These are phyloP conservation scores for Suillus plorans DNA, from an alignment of 768 basidiomycete genomes.

Conservation along the genomic window DNA sequence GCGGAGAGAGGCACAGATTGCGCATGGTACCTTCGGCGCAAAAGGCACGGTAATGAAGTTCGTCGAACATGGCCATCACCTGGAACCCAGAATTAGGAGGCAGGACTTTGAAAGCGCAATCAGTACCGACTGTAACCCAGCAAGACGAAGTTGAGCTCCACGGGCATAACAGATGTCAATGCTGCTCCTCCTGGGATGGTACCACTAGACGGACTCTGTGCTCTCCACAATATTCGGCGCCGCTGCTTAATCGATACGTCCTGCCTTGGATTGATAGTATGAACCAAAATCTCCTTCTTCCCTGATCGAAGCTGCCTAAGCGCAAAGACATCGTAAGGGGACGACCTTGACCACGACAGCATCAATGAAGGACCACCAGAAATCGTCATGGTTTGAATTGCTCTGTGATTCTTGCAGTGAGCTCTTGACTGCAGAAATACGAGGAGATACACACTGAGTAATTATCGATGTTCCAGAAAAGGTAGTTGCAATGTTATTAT, in stretches of 20 bases:
- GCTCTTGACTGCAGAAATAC: background rate
- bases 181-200: constrained; percentile 13
- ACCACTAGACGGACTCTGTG: background rate
- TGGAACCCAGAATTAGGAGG: constrained; percentile 20
- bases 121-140: constrained; percentile 59
- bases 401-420: background rate
- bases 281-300: background rate
- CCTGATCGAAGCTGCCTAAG: constrained; percentile 2
- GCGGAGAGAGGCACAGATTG: background rate
- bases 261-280: background rate
- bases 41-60: constrained; percentile 39
- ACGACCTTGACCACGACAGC: constrained; percentile 2
- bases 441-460: background rate
- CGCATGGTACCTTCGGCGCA: constrained; percentile 4
- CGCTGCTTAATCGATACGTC: background rate
- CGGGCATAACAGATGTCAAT: constrained; percentile 46
- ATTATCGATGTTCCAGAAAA: background rate
- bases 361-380: background rate
- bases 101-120: background rate
- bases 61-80: constrained; percentile 55
- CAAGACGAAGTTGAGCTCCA: constrained; percentile 58
- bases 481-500: background rate
- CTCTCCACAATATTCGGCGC: background rate
- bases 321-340: background rate
- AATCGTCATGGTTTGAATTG: background rate